These are phyloP conservation scores for Trichoderma koningiopsis DNA, from an alignment of 2,329 filamentous ascomycete species.

Conservation along the genomic window DNA sequence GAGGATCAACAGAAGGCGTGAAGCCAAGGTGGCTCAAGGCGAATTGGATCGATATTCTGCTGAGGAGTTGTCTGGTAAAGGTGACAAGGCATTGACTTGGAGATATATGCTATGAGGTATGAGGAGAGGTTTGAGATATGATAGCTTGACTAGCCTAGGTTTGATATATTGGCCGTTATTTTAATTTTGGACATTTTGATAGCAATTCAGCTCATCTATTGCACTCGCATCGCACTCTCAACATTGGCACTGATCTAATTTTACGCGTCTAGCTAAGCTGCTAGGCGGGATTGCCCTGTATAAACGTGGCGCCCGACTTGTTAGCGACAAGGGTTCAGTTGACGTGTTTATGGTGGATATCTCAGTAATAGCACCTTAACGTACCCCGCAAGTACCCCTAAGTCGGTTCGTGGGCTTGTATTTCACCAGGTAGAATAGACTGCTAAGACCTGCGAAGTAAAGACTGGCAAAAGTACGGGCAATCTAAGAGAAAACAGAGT, in stretches of 20 bases:
- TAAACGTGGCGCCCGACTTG: not conserved
- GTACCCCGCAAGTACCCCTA: too few relatives aligned
- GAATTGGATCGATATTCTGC: not conserved
- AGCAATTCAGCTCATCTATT: too few relatives aligned
- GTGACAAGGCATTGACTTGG: constrained; percentile 1
- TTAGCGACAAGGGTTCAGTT: not conserved
- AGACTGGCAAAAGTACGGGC: too few relatives aligned
- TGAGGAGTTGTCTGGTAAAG: not conserved
- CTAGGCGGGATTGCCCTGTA: not conserved
- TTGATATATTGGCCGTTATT: not conserved
- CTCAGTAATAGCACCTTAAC: too few relatives aligned
- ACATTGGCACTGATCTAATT: too few relatives aligned
- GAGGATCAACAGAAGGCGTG: not conserved
- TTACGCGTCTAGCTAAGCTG: too few relatives aligned
- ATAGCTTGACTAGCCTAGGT: not conserved
- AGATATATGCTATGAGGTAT: constrained; percentile 3
- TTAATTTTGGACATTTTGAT: too few relatives aligned
- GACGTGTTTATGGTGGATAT: not conserved
- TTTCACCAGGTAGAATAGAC: not conserved
- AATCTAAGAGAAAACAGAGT: too few relatives aligned
- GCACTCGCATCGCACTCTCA: too few relatives aligned
- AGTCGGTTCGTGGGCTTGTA: not conserved
- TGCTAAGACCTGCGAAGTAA: too few relatives aligned
- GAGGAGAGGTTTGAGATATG: not conserved
- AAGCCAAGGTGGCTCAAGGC: not conserved